These are phyloP conservation scores for Kwoniella newhampshirensis DNA, from an alignment of 768 basidiomycete species.

Conservation along the genomic window DNA sequence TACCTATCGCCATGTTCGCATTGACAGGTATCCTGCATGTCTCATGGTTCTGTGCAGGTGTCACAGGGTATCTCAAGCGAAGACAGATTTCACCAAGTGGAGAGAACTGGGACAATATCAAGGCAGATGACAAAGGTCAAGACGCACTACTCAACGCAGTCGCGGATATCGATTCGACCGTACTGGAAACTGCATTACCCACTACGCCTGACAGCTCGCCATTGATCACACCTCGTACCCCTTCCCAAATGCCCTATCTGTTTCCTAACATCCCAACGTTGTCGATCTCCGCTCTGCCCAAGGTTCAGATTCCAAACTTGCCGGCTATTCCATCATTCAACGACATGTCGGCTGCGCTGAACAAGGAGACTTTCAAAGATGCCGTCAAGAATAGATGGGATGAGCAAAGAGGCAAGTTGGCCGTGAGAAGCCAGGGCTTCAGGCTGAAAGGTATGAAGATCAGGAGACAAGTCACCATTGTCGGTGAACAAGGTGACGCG, in stretches of 20 bases:
- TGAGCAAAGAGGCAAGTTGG: conserved; percentile 35
- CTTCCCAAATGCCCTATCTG: conserved; percentile 14
- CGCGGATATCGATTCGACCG: conserved; percentile 10
- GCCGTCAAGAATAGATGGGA: conserved; percentile 44
- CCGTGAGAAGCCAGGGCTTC: background rate
- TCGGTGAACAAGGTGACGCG: background rate
- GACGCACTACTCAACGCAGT: conserved; percentile 11
- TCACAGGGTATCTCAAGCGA: conserved; percentile 58
- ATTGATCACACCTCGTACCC: conserved; percentile 42
- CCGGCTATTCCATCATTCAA: conserved; percentile 25
- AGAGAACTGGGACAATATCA: background rate
- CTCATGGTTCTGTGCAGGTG: conserved; percentile 60
- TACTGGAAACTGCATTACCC: conserved; percentile 2
- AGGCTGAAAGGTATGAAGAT: background rate
- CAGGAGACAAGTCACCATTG: background rate
- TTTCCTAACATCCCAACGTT: conserved; percentile 16
- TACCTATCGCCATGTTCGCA: conserved; percentile 56
- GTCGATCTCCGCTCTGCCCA: conserved; percentile 6
- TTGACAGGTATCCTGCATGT: conserved; percentile 60
- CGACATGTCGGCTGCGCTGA: conserved; percentile 17
- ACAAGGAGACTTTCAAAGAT: conserved; percentile 26
- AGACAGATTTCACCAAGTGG: background rate
- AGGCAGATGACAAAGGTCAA: background rate
- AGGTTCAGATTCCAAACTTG: conserved; percentile 7
- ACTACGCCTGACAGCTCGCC: conserved; percentile 38